Conservation (phyloP, 2,329 filamentous ascomycete species). For the Monilinia vaccinii-corymbosi region DNA sequence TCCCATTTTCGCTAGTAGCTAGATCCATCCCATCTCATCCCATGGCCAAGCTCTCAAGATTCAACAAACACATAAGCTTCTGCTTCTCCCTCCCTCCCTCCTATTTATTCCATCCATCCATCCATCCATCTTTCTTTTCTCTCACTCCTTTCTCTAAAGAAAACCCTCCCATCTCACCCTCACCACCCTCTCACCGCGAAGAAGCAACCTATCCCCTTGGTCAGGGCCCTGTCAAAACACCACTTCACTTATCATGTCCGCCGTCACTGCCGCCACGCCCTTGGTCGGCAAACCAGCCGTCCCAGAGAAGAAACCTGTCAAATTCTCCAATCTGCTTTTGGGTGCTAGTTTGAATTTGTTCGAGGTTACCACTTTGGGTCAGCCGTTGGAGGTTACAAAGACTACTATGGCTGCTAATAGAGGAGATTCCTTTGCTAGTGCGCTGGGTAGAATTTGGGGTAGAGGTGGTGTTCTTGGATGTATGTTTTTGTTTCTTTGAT, state of each 20-base stretch:
- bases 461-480: slow-evolving; percentile 91
- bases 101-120: neutral
- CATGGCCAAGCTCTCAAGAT: neutral
- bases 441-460: slow-evolving; percentile 81
- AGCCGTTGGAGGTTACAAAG: slow-evolving; percentile 97
- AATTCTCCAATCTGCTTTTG: slow-evolving; percentile 94
- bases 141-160: neutral
- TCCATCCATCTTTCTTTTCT: neutral
- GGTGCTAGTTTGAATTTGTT: slow-evolving; percentile 31
- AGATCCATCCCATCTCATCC: too few species aligned
- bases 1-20: neutral
- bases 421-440: slow-evolving; percentile 72
- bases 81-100: neutral
- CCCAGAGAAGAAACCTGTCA: slow-evolving; percentile 97
- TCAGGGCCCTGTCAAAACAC: slow-evolving; percentile 70
- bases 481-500: slow-evolving; percentile 40
- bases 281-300: slow-evolving; percentile 37
- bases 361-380: slow-evolving; percentile 48
- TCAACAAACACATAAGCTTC: slow-evolving; percentile 1
- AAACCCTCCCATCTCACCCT: neutral
- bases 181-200: slow-evolving; percentile 43
- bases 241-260: slow-evolving; percentile 48
- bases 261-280: slow-evolving; percentile 36
- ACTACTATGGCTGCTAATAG: slow-evolving; percentile 99
- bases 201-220: slow-evolving; percentile 93